phyloP scores from a whole-genome alignment of 495 filamentous ascomycete genomes.

The Trichocladium uniseriatum region DNA sequence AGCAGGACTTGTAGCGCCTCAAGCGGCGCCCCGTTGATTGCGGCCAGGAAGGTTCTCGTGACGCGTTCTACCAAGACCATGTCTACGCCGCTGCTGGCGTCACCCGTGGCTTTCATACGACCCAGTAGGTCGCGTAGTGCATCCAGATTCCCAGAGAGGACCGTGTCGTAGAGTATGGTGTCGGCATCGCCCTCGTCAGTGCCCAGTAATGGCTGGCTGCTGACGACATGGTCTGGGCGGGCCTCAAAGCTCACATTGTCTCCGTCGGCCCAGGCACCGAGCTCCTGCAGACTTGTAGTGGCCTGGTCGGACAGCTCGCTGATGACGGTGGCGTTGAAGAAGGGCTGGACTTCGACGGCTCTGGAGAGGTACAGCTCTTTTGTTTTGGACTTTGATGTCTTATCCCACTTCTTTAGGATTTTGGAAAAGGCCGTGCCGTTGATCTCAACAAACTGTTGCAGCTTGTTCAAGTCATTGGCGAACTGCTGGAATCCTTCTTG shows the following conservation, averaged over 20 bases:
- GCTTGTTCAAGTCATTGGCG: slow-evolving; percentile 87
- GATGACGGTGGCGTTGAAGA: slow-evolving; percentile 93
- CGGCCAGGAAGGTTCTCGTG: slow-evolving; percentile 79
- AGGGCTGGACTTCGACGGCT: slow-evolving; percentile 94
- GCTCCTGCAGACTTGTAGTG: slow-evolving; percentile 81
- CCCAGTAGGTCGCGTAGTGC: slow-evolving; percentile 41
- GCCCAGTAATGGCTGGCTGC: slow-evolving; percentile 51
- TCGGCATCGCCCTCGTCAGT: slow-evolving; percentile 82
- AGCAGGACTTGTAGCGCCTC: slow-evolving; percentile 66
- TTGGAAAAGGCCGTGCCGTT: slow-evolving; percentile 97
- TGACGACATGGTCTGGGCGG: slow-evolving; percentile 53
- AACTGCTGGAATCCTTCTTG: slow-evolving; percentile 97
- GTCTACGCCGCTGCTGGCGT: slow-evolving; percentile 31
- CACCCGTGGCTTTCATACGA: slow-evolving; percentile 37
- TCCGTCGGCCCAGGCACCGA: slow-evolving; percentile 93
- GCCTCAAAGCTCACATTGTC: slow-evolving; percentile 76
- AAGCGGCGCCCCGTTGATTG: slow-evolving; percentile 76
- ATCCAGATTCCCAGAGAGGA: slow-evolving; percentile 63
- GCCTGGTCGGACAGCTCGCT: slow-evolving; percentile 94
- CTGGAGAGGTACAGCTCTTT: slow-evolving; percentile 95
- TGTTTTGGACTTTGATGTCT: slow-evolving; percentile 96
- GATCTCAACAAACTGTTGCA: slow-evolving; percentile 97
- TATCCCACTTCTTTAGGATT: slow-evolving; percentile 99
- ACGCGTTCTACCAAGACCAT: slow-evolving; percentile 54
- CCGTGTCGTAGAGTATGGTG: slow-evolving; percentile 76